A percentile compares a stretch with the other conserved stretches of the same genome.
These are phyloP conservation scores for Plasmodium blacklocki DNA, from an alignment of 169 alveolate species.

Conservation along the genomic window DNA sequence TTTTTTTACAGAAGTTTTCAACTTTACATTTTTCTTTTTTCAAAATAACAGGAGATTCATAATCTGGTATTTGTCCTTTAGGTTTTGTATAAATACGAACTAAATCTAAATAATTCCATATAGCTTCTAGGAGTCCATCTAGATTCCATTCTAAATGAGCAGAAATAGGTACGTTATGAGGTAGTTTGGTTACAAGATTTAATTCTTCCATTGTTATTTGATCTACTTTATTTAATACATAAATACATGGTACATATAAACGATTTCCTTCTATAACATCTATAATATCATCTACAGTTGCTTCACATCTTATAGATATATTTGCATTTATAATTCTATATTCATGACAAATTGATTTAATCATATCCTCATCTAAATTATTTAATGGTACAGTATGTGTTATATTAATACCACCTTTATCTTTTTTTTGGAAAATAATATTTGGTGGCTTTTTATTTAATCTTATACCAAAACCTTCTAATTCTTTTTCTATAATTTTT, in stretches of 20 bases:
- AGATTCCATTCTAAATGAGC: conserved; percentile 96
- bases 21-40: conserved; percentile 88
- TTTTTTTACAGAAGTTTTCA: conserved; percentile 88
- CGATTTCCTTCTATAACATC: conserved; percentile 98
- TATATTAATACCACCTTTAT: conserved; percentile 86
- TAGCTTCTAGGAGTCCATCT: conserved; percentile 96
- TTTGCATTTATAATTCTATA: conserved; percentile 96
- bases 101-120: conserved; percentile 97
- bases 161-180: conserved; percentile 97
- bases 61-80: conserved; percentile 97
- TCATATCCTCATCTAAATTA: conserved; percentile 85
- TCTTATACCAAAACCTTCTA: conserved; percentile 98
- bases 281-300: conserved; percentile 97
- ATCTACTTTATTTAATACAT: conserved; percentile 95
- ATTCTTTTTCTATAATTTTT: conserved; percentile 93
- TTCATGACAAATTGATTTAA: conserved; percentile 91
- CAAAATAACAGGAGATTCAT: conserved; percentile 95
- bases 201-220: conserved; percentile 91
- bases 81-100: conserved; percentile 99
- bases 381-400: conserved; percentile 86
- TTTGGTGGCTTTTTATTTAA: conserved; percentile 96
- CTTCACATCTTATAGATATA: conserved; percentile 94
- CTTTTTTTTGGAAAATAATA: conserved; percentile 83
- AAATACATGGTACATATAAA: conserved; percentile 94
- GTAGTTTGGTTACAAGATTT: conserved; percentile 93